Percentiles rank a stretch among this genome's conserved stretches.
Evolutionary conservation across 2,329 filamentous ascomycete species (phyloP).

Genomic region (Fusarium sp.): DNA sequence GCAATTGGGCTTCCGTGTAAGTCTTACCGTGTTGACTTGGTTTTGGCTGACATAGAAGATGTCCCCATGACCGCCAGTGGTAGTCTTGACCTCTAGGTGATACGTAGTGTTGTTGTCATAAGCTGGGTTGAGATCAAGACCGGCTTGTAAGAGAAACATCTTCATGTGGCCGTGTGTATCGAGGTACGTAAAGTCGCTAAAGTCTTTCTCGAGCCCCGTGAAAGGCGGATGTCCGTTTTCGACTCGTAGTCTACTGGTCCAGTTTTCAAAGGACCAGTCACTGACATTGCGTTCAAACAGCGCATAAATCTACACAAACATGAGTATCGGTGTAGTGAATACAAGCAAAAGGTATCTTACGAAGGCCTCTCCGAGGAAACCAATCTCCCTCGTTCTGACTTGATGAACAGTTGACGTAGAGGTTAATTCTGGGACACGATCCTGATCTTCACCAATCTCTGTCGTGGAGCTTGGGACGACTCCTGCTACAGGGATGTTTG

Average conservation of each 20-base stretch:
- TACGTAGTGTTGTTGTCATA: neutral
- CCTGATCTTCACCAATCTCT: neutral
- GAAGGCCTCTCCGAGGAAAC: neutral
- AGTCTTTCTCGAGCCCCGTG: neutral
- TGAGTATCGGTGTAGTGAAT: no score
- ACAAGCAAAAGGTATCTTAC: neutral
- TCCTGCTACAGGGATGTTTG: neutral
- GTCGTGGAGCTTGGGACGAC: neutral
- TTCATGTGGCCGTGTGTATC: neutral
- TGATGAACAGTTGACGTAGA: neutral
- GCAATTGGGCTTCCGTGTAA: no score
- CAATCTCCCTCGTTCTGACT: neutral
- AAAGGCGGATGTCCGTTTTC: neutral
- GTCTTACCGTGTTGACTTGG: neutral
- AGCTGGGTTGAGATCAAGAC: neutral
- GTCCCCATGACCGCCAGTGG: neutral
- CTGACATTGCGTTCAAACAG: neutral
- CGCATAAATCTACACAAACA: no score
- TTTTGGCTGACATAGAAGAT: neutral
- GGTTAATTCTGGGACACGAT: neutral
- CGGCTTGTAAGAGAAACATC: neutral
- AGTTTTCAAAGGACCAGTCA: neutral
- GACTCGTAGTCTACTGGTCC: neutral
- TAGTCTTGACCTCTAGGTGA: neutral
- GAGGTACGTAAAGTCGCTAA: neutral